Percentiles rank a stretch among this genome's conserved stretches.
Conservation (phyloP, 2,329 filamentous ascomycete genomes). For the Aspergillus ochraceoroseus region DNA sequence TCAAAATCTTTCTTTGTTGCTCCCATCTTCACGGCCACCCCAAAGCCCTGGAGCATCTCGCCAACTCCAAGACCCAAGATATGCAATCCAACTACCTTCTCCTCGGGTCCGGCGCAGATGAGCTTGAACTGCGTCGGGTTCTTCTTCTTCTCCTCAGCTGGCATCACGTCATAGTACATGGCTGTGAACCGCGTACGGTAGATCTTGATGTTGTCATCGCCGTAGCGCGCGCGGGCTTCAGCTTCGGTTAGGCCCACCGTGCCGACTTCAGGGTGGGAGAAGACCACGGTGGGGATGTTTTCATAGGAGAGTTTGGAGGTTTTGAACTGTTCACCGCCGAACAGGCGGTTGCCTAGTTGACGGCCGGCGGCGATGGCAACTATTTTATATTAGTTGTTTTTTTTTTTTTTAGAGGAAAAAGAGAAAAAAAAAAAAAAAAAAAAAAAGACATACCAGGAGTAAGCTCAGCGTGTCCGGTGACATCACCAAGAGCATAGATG, state of each 20-base stretch:
- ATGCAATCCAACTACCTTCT: constrained; percentile 50
- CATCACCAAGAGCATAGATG: constrained; percentile 50
- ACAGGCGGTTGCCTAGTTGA: constrained; percentile 48
- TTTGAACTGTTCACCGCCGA: constrained; percentile 45
- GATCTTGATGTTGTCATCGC: constrained; percentile 49
- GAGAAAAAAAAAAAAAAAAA: background rate
- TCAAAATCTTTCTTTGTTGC: constrained; percentile 74
- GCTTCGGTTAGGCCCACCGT: constrained; percentile 49
- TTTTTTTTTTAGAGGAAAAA: background rate
- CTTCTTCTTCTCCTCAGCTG: constrained; percentile 47
- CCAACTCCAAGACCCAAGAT: constrained; percentile 46
- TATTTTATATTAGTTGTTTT: constrained; percentile 12
- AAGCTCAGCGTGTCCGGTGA: constrained; percentile 49
- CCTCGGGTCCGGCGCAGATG: constrained; percentile 46
- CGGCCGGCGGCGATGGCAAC: constrained; percentile 52
- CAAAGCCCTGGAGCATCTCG: constrained; percentile 73
- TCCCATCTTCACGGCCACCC: constrained; percentile 73
- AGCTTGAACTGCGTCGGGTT: constrained; percentile 51
- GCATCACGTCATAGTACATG: constrained; percentile 48
- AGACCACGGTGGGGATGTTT: constrained; percentile 52
- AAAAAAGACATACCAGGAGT: constrained; percentile 49
- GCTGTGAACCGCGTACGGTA: constrained; percentile 49
- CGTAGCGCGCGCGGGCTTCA: constrained; percentile 45
- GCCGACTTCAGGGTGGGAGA: constrained; percentile 50
- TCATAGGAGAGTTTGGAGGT: constrained; percentile 46